Conservation (phyloP, 2,329 filamentous ascomycete genomes). For the Calonectria ilicicola region DNA sequence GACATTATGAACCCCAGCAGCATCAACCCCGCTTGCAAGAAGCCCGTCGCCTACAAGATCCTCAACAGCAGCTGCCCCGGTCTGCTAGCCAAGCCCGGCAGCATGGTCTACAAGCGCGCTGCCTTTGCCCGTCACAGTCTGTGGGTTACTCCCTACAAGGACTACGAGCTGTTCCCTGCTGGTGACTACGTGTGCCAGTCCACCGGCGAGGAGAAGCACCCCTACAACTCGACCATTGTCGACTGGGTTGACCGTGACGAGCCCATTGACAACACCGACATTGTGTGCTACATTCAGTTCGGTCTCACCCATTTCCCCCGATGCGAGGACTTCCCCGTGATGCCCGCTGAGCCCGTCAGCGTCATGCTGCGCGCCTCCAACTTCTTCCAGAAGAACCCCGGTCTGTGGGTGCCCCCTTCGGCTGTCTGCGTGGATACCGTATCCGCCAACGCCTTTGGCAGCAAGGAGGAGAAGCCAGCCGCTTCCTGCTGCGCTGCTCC, state of each 20-base stretch:
- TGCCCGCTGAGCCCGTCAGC: constrained; percentile 89
- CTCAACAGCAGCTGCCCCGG: constrained; percentile 86
- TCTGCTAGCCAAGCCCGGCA: constrained; percentile 84
- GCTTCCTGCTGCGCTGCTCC: constrained; percentile 37
- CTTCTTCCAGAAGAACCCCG: constrained; percentile 86
- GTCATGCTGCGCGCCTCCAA: constrained; percentile 82
- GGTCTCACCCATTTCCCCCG: constrained; percentile 90
- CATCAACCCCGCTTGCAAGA: constrained; percentile 85
- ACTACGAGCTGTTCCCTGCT: constrained; percentile 86
- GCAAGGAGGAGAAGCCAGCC: constrained; percentile 26
- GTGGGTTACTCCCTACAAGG: constrained; percentile 68
- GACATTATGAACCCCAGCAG: constrained; percentile 89
- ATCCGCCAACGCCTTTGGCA: constrained; percentile 35
- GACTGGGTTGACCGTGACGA: constrained; percentile 82
- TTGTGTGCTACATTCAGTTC: constrained; percentile 95
- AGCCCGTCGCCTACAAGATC: constrained; percentile 89
- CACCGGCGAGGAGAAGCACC: constrained; percentile 71
- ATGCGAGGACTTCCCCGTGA: constrained; percentile 92
- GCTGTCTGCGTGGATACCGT: constrained; percentile 39
- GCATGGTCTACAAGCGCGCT: constrained; percentile 88
- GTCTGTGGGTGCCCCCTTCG: constrained; percentile 80
- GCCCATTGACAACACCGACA: constrained; percentile 82
- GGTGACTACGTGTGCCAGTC: constrained; percentile 91
- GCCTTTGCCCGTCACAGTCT: constrained; percentile 75
- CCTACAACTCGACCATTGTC: constrained; percentile 75